Evolutionary conservation across 164 flowering plant genomes (phyloP).

Genomic region (Cinnamomum micranthum): DNA sequence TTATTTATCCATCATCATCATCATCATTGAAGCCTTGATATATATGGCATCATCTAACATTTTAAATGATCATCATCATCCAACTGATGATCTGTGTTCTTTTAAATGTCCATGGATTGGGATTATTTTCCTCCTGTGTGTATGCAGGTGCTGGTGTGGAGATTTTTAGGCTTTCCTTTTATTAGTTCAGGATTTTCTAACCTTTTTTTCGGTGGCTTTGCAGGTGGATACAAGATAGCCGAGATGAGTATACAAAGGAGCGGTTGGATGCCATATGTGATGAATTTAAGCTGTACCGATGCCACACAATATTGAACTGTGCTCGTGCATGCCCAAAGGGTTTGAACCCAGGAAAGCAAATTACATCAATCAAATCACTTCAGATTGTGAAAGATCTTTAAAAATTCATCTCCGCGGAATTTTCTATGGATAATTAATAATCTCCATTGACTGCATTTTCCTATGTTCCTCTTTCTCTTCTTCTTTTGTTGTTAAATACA

Average conservation of each 20-base stretch:
- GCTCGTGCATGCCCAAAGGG: constrained; percentile 99
- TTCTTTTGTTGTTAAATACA: background rate
- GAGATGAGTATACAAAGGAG: constrained; percentile 84
- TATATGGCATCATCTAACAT: too few relatives aligned
- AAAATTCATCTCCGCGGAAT: constrained; percentile 2
- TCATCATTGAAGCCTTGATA: too few relatives aligned
- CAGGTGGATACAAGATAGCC: constrained; percentile 97
- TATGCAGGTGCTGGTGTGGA: too few relatives aligned
- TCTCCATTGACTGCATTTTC: background rate
- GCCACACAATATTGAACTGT: constrained; percentile 96
- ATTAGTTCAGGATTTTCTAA: too few relatives aligned
- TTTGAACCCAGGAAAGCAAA: constrained; percentile 92
- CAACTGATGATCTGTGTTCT: too few relatives aligned
- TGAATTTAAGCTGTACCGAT: constrained; percentile 93
- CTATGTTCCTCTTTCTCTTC: background rate
- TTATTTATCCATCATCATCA: too few relatives aligned
- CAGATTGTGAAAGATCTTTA: constrained; percentile 25
- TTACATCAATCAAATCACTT: constrained; percentile 63
- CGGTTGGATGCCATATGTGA: constrained; percentile 68
- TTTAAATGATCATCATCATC: too few relatives aligned
- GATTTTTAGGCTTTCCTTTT: too few relatives aligned
- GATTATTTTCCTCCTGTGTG: too few relatives aligned
- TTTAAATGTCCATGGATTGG: too few relatives aligned
- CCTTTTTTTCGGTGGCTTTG: background rate
- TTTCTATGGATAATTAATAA: background rate